A percentile compares a stretch with the other conserved stretches of the same genome.
Evolutionary conservation across 805 yeast species (phyloP).

Genomic region (Ogataea glucozyma): DNA sequence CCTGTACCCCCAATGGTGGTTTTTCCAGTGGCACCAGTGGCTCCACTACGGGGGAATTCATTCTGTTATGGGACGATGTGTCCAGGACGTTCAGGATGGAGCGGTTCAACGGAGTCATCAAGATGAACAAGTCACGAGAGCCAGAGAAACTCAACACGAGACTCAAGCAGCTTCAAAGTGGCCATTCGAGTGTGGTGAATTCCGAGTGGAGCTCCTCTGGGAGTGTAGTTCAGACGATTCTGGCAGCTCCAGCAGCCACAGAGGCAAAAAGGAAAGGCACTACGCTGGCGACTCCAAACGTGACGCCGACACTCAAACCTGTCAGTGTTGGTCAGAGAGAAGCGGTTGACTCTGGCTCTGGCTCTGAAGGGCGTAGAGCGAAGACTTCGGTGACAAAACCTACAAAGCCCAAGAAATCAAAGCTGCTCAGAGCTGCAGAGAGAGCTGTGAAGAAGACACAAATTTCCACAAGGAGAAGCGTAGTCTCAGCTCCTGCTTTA

Average conservation of each 20-base stretch:
- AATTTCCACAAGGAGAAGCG: background rate
- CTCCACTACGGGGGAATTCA: conserved; percentile 25
- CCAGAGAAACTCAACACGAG: conserved; percentile 24
- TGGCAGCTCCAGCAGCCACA: background rate
- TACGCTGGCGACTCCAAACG: background rate
- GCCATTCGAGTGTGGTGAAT: conserved; percentile 5
- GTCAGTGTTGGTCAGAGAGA: too few relatives aligned
- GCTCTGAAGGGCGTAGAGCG: too few relatives aligned
- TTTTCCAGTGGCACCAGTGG: background rate
- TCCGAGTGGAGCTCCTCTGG: too few relatives aligned
- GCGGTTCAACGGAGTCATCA: conserved; percentile 28
- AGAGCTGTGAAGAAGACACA: conserved; percentile 12
- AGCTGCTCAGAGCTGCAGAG: conserved; percentile 25
- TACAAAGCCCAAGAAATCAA: conserved; percentile 22
- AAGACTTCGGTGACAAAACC: too few relatives aligned
- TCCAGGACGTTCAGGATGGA: conserved; percentile 30
- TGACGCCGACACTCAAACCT: conserved; percentile 11
- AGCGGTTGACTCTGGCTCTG: too few relatives aligned
- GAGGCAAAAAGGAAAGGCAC: conserved; percentile 5
- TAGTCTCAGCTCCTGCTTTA: conserved; percentile 7
- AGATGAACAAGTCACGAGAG: conserved; percentile 36
- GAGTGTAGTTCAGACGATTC: background rate
- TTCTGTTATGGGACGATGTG: conserved; percentile 31
- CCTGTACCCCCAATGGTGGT: background rate
- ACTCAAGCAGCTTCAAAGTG: conserved; percentile 9